Percentiles rank a stretch among this genome's conserved stretches.
phyloP scores from a whole-genome alignment of 2,329 filamentous ascomycete species.

The Trichothecium roseum region DNA sequence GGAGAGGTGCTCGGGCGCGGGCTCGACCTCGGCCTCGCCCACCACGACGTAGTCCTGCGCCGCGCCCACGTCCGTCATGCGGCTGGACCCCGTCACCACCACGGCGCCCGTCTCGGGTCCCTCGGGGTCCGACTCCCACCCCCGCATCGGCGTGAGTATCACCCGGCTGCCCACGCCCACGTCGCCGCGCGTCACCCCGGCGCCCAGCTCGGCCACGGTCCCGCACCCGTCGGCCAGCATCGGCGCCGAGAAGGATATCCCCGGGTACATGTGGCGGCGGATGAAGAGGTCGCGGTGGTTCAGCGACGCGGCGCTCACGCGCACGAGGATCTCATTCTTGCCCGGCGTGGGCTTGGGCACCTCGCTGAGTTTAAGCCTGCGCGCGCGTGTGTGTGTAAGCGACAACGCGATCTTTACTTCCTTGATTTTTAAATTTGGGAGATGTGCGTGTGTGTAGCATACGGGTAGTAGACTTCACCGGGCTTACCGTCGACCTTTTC shows the following conservation, averaged over 20 bases:
- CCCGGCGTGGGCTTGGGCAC: slow-evolving; percentile 53
- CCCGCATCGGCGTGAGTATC: slow-evolving; percentile 64
- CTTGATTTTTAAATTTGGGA: not conserved
- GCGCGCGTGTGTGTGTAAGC: too few relatives aligned
- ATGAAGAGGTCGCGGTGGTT: slow-evolving; percentile 96
- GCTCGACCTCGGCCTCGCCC: slow-evolving; percentile 62
- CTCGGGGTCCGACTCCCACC: slow-evolving; percentile 62
- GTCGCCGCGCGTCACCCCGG: slow-evolving; percentile 21
- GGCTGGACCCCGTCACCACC: slow-evolving; percentile 60
- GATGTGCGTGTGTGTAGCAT: slow-evolving; percentile 13
- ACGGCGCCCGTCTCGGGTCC: slow-evolving; percentile 59
- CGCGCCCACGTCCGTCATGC: slow-evolving; percentile 51
- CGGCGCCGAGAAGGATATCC: slow-evolving; percentile 66
- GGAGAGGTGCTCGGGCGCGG: slow-evolving; percentile 61
- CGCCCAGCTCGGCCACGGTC: slow-evolving; percentile 55
- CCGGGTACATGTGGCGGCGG: slow-evolving; percentile 84
- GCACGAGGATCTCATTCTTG: slow-evolving; percentile 61
- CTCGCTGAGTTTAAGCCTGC: slow-evolving; percentile 49
- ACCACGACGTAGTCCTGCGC: slow-evolving; percentile 65
- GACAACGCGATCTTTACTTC: not conserved
- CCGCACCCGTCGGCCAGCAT: slow-evolving; percentile 78
- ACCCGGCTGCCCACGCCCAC: slow-evolving; percentile 55
- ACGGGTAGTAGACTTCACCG: slow-evolving; percentile 80
- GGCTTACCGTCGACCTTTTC: slow-evolving; percentile 67
- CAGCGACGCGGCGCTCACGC: slow-evolving; percentile 68